Evolutionary conservation across 2,329 filamentous ascomycete genomes (phyloP), one percentile per base, ranked within the genome.

Genomic region (Arthroderma uncinatum): DNA sequence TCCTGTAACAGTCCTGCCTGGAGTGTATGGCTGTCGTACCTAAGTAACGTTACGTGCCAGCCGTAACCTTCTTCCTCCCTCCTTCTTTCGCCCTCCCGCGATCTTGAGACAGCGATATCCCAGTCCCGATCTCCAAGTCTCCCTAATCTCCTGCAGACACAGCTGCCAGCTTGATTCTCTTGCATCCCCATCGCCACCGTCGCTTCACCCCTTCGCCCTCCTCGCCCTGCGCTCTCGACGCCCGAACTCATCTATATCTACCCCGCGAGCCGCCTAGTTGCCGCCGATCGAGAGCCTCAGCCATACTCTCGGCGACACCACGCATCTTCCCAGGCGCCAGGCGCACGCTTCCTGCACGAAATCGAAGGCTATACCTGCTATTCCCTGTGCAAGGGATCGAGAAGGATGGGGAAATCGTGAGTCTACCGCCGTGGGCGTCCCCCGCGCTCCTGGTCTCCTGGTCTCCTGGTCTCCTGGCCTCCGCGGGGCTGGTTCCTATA

Each of bases 391-490:
- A 48, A 16, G 30, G 50, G 16, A 34, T 14, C 25, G 28, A 28
- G 30, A 34, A 37, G 28, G 23, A 57, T 57, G 54, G 54, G 54
- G 6, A 55, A 55, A 37, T 55, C 53, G 53, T 55, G 33, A 40
- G 53, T 42, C 25, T 8, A 30, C 21, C 21, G 25, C 47, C 21
- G 5, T 14, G n/a, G n/a, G n/a, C n/a, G n/a, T 7, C 23, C 47
- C 47, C 47, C 47, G 23, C 23, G 25, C 9, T 10, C 39, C 7
- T 19, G n/a, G 8, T 30, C 39, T 34, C 23, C n/a, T n/a, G n/a
- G n/a, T n/a, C n/a, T n/a, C n/a, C n/a, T n/a, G n/a, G n/a, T n/a
- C n/a, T n/a, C n/a, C n/a, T n/a, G n/a, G n/a, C n/a, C n/a, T n/a
- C n/a, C n/a, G n/a, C n/a, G n/a, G n/a, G n/a, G n/a, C n/a, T n/a